These are phyloP conservation scores for Septoria petroselini DNA, from an alignment of 2,329 filamentous ascomycete genomes.

Conservation along the genomic window DNA sequence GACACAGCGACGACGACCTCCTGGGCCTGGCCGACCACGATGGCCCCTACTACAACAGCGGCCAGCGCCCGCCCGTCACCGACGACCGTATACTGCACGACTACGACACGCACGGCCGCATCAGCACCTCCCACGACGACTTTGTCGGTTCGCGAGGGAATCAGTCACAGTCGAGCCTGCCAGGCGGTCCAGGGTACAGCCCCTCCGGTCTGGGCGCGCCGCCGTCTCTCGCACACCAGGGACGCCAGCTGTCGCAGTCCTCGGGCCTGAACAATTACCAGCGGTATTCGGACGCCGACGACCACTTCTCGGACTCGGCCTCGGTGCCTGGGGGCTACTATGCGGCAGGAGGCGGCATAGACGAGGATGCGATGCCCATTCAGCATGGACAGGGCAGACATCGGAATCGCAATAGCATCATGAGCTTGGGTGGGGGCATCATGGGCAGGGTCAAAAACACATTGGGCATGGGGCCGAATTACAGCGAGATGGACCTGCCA, in stretches of 20 bases:
- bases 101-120: conserved; percentile 67
- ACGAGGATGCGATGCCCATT: conserved; percentile 54
- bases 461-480: conserved; percentile 79
- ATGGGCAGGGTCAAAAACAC: conserved; percentile 85
- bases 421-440: conserved; percentile 81
- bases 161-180: conserved; percentile 39
- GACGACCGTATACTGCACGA: conserved; percentile 76
- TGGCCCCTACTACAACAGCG: conserved; percentile 69
- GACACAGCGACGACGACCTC: conserved; percentile 46
- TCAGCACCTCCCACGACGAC: conserved; percentile 90
- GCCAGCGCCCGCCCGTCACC: conserved; percentile 72
- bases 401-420: conserved; percentile 77
- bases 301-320: conserved; percentile 65
- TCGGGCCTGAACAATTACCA: conserved; percentile 85
- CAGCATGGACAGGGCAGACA: conserved; percentile 49
- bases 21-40: conserved; percentile 62
- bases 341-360: conserved; percentile 60
- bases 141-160: conserved; percentile 68
- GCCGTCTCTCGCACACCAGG: conserved; percentile 40
- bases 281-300: conserved; percentile 85
- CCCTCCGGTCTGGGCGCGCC: conserved; percentile 37
- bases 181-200: conserved; percentile 44
- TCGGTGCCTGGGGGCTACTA: conserved; percentile 60
- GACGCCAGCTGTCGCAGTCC: conserved; percentile 64
- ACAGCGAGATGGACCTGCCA: conserved; percentile 97